Percentiles rank a stretch among this genome's conserved stretches.
These are phyloP conservation scores for Populus simonii DNA, from an alignment of 345 rosid genomes.

Conservation along the genomic window DNA sequence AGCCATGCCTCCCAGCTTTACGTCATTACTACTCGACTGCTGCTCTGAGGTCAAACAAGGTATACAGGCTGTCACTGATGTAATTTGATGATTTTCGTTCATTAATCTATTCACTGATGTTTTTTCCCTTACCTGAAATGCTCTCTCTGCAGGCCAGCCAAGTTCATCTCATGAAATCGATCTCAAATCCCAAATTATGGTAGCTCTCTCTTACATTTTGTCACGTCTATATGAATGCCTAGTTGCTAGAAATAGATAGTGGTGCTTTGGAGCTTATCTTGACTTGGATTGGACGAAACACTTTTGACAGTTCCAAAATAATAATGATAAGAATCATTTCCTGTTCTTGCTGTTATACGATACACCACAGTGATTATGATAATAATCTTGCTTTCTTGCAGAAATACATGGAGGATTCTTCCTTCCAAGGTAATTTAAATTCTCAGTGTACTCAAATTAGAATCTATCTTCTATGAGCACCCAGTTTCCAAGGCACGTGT, in stretches of 20 bases:
- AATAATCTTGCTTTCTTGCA: constrained; percentile 36
- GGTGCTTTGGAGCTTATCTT: neutral
- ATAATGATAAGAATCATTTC: too few relatives aligned
- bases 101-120: constrained; percentile 11
- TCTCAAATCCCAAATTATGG: constrained; percentile 74
- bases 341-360: neutral
- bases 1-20: constrained; percentile 74
- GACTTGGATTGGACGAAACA: constrained; percentile 1
- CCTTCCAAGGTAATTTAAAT: constrained; percentile 67
- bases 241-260: neutral
- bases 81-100: constrained; percentile 5
- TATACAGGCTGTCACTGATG: constrained; percentile 19
- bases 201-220: constrained; percentile 23
- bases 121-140: constrained; percentile 12
- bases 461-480: neutral
- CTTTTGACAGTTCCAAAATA: neutral
- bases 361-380: neutral
- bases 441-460: constrained; percentile 1
- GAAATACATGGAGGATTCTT: constrained; percentile 79
- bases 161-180: constrained; percentile 35
- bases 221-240: neutral
- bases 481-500: neutral
- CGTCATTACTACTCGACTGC: constrained; percentile 61
- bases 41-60: constrained; percentile 50
- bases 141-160: constrained; percentile 37